Conservation (phyloP, 768 basidiomycete genomes). For the Lactarius deliciosus region DNA sequence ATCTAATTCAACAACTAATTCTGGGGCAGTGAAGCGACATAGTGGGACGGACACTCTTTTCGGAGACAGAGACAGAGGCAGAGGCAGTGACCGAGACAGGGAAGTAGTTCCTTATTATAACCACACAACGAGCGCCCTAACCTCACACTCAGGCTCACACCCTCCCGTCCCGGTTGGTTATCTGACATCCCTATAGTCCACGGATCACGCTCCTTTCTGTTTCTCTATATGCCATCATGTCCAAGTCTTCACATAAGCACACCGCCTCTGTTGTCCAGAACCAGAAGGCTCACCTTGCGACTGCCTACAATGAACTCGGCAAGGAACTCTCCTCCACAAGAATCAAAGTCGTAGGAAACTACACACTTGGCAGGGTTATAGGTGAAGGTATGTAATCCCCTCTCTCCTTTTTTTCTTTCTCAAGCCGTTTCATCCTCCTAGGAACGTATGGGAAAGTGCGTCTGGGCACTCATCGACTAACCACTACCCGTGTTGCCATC, state of each 20-base stretch:
- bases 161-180: conserved; percentile 10
- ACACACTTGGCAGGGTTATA: conserved; percentile 89
- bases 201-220: conserved; percentile 26
- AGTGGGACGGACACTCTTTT: neutral
- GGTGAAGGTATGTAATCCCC: conserved; percentile 72
- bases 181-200: conserved; percentile 28
- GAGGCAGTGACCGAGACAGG: neutral
- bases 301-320: conserved; percentile 95
- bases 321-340: conserved; percentile 92
- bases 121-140: conserved; percentile 16
- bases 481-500: conserved; percentile 89
- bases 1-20: neutral
- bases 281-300: conserved; percentile 85
- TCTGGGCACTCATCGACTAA: conserved; percentile 90
- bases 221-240: conserved; percentile 28
- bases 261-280: conserved; percentile 46
- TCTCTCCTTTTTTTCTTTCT: conserved; percentile 3
- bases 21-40: neutral
- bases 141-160: conserved; percentile 12
- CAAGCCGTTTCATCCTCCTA: conserved; percentile 35
- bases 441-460: conserved; percentile 96
- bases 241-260: conserved; percentile 32
- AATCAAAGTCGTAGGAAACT: conserved; percentile 90
- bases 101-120: neutral
- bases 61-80: neutral